phyloP scores from a whole-genome alignment of 495 filamentous ascomycete species.

The Collariella sp. region DNA sequence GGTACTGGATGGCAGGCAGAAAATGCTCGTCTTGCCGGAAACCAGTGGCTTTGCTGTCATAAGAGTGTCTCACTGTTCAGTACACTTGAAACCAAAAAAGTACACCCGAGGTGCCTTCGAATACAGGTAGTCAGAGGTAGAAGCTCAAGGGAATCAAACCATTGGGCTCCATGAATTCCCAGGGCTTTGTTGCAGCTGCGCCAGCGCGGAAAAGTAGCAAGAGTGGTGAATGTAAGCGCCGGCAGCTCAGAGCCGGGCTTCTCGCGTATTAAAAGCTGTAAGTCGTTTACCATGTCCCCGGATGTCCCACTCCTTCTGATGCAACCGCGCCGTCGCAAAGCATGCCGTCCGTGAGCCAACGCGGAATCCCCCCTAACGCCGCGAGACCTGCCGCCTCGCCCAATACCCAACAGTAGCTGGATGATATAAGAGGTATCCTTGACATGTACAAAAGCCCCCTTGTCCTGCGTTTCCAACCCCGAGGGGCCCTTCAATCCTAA shows the following conservation, averaged over 20 bases:
- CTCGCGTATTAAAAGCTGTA: conserved; percentile 24
- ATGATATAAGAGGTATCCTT: conserved; percentile 15
- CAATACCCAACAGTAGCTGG: conserved; percentile 24
- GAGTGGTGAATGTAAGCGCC: conserved; percentile 11
- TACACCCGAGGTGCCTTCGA: too few species aligned
- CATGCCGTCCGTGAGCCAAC: conserved; percentile 17
- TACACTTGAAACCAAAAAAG: too few species aligned
- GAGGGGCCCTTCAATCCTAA: conserved; percentile 30
- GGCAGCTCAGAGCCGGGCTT: not conserved
- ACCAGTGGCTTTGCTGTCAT: too few species aligned
- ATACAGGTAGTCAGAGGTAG: too few species aligned
- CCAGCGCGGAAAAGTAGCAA: too few species aligned
- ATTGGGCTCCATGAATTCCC: too few species aligned
- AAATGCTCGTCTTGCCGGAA: too few species aligned
- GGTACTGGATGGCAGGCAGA: too few species aligned
- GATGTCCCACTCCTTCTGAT: conserved; percentile 13
- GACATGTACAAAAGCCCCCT: conserved; percentile 25
- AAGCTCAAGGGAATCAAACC: too few species aligned
- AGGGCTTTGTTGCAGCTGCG: too few species aligned
- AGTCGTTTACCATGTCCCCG: conserved; percentile 17
- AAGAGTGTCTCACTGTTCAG: too few species aligned
- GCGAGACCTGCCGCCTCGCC: conserved; percentile 5
- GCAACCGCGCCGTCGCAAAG: conserved; percentile 21
- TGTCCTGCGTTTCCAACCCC: conserved; percentile 1
- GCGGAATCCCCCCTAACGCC: conserved; percentile 9